Conservation (phyloP, 2,329 filamentous ascomycete species). For the Phyllosticta citrichinensis region DNA sequence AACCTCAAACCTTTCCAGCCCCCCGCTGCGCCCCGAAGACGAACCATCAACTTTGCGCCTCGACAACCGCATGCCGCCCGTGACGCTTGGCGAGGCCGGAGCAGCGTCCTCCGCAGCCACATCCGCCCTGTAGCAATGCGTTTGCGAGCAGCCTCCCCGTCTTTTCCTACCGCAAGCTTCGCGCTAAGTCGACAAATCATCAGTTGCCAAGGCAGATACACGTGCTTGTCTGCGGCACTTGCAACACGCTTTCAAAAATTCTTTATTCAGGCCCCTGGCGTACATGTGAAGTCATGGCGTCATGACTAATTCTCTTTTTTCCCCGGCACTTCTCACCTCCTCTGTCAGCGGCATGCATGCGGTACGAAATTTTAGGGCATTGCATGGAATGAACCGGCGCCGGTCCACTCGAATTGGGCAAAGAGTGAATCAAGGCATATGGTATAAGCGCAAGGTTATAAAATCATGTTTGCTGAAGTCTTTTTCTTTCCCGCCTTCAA, state of each 20-base stretch:
- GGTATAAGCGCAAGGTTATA: not conserved
- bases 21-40: constrained; percentile 11
- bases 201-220: not conserved
- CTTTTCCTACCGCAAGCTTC: not conserved
- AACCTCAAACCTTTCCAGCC: constrained; percentile 19
- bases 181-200: not conserved
- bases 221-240: not conserved
- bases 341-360: not conserved
- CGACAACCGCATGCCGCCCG: not conserved
- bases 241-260: not conserved
- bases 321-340: not conserved
- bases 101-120: not conserved
- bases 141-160: not conserved
- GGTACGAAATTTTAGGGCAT: not conserved
- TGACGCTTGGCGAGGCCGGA: constrained; percentile 2
- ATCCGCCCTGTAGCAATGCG: not conserved
- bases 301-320: not conserved
- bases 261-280: not conserved
- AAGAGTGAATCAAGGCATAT: not conserved
- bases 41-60: not conserved
- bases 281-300: not conserved
- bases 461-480: not conserved
- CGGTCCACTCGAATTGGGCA: not conserved
- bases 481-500: not conserved
- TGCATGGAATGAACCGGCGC: not conserved